Conservation (phyloP, 1,139 yeast species). For the Ogataea hybrid region DNA sequence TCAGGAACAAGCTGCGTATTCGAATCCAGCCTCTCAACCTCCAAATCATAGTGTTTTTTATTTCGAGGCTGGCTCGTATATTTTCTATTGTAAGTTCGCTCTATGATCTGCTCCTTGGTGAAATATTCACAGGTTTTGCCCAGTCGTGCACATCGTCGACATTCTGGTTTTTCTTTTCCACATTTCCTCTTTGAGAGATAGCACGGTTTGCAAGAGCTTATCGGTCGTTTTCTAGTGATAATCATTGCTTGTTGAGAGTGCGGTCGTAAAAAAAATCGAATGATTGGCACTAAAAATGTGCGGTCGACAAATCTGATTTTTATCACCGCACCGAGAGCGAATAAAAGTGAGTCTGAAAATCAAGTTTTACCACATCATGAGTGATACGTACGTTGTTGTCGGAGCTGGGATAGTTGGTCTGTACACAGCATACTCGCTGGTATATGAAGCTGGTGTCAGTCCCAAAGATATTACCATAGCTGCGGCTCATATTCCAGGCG, state of each 20-base stretch:
- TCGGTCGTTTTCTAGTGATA: constrained; percentile 19
- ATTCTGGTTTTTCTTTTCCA: constrained; percentile 17
- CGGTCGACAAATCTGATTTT: constrained; percentile 6
- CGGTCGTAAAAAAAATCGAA: not conserved
- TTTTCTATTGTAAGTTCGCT: constrained; percentile 4
- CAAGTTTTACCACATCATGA: not conserved
- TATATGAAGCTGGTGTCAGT: constrained; percentile 43
- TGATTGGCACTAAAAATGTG: not conserved
- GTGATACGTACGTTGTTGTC: constrained; percentile 22
- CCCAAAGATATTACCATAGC: constrained; percentile 50
- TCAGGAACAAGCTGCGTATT: constrained; percentile 21
- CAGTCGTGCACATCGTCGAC: constrained; percentile 17
- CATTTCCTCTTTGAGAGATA: constrained; percentile 23
- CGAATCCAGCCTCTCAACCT: constrained; percentile 6
- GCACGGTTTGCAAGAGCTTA: constrained; percentile 22
- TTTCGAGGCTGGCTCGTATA: not conserved
- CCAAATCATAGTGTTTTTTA: not conserved
- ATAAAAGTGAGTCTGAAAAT: not conserved
- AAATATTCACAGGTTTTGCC: constrained; percentile 21
- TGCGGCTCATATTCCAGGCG: constrained; percentile 72
- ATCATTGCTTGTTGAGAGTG: not conserved
- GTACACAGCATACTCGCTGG: constrained; percentile 48
- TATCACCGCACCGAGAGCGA: not conserved
- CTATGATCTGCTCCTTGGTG: constrained; percentile 12
- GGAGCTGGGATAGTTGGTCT: constrained; percentile 68